A percentile compares a stretch with the other conserved stretches of the same genome.
phyloP scores from a whole-genome alignment of 495 filamentous ascomycete species.

The Glonium stellatum region DNA sequence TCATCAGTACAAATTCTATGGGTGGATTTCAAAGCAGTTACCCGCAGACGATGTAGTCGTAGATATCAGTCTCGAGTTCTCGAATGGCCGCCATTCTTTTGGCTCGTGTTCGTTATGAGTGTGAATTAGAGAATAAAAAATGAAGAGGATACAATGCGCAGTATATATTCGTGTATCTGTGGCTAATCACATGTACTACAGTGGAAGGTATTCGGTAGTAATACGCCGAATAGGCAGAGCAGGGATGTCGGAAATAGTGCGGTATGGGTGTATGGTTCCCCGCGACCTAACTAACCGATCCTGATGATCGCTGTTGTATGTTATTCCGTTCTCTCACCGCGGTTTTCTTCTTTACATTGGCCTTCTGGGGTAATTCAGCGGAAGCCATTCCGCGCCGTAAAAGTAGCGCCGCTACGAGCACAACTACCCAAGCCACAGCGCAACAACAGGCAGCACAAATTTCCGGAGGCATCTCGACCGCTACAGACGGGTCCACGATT shows the following conservation, averaged over 20 bases:
- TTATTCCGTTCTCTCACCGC: background rate
- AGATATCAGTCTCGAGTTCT: background rate
- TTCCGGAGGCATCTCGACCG: constrained; percentile 29
- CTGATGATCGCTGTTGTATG: background rate
- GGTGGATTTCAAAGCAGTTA: background rate
- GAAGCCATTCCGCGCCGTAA: background rate
- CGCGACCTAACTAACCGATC: too few species aligned
- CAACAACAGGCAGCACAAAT: constrained; percentile 39
- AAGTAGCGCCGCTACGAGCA: background rate
- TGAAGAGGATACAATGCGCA: too few species aligned
- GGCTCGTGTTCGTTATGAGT: too few species aligned
- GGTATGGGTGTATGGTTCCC: too few species aligned
- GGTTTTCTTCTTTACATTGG: background rate
- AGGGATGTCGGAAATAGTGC: too few species aligned
- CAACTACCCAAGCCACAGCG: constrained; percentile 21
- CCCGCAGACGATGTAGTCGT: constrained; percentile 36
- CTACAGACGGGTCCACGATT: constrained; percentile 44
- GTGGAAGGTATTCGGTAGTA: too few species aligned
- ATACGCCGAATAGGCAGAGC: too few species aligned
- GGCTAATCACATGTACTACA: too few species aligned
- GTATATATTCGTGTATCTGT: too few species aligned
- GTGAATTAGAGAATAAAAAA: too few species aligned
- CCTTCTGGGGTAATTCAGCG: background rate
- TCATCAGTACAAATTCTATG: constrained; percentile 5
- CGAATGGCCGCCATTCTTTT: too few species aligned